Evolutionary conservation across 331 rosid species (phyloP).

Genomic region (Acacia pycnantha): DNA sequence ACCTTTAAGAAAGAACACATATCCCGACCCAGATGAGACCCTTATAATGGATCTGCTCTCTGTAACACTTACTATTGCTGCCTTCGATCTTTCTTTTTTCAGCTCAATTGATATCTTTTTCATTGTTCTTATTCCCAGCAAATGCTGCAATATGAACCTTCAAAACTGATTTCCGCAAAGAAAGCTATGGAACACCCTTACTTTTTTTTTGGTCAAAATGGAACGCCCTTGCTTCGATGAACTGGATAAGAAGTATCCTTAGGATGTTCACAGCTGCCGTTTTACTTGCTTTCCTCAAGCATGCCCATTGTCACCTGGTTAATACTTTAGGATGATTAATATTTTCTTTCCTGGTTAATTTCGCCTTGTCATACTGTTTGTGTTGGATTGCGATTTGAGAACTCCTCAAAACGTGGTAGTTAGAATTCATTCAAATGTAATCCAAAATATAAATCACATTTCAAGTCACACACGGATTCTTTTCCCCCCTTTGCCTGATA

Average conservation of each 20-base stretch:
- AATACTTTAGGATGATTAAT: not conserved
- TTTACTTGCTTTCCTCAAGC: not conserved
- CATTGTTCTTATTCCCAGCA: slow-evolving; percentile 40
- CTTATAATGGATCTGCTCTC: slow-evolving; percentile 54
- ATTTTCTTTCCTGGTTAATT: not conserved
- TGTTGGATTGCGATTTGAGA: too few relatives aligned
- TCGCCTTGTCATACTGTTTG: not conserved
- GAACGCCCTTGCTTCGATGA: slow-evolving; percentile 79
- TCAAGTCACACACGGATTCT: too few relatives aligned
- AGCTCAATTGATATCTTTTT: not conserved
- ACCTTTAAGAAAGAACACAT: not conserved
- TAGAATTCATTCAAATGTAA: too few relatives aligned
- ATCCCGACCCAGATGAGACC: not conserved
- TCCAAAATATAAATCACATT: too few relatives aligned
- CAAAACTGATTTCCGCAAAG: slow-evolving; percentile 85
- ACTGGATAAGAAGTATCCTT: slow-evolving; percentile 69
- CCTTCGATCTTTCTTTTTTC: not conserved
- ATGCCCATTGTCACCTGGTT: not conserved
- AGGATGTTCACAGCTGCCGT: slow-evolving; percentile 7
- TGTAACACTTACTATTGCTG: slow-evolving; percentile 25
- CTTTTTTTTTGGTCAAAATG: too few relatives aligned
- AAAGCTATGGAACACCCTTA: slow-evolving; percentile 99
- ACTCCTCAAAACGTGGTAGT: too few relatives aligned
- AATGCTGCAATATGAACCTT: slow-evolving; percentile 87
- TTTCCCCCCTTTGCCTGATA: too few relatives aligned